Evolutionary conservation across 2,329 filamentous ascomycete genomes (phyloP).

Genomic region (Sordariomycetes sp.): DNA sequence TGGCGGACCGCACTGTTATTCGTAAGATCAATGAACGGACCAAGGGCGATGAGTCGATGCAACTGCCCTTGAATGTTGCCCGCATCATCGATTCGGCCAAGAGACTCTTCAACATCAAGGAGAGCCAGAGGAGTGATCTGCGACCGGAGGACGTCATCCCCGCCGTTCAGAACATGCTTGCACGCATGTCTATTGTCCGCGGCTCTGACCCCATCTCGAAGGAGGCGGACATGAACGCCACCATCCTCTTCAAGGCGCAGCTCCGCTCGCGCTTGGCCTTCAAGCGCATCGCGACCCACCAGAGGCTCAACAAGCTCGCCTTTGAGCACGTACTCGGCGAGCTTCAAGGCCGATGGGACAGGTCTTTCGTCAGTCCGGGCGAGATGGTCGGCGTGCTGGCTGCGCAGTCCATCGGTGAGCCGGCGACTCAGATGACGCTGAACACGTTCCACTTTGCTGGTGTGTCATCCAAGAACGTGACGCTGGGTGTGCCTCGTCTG

Average conservation of each 20-base stretch:
- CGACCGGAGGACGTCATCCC: slow-evolving; percentile 80
- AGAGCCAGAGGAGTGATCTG: slow-evolving; percentile 74
- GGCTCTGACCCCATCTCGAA: slow-evolving; percentile 69
- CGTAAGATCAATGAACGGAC: slow-evolving; percentile 53
- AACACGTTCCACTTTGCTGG: slow-evolving; percentile 99
- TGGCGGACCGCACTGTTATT: slow-evolving; percentile 61
- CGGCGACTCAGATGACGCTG: slow-evolving; percentile 96
- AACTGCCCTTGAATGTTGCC: slow-evolving; percentile 81
- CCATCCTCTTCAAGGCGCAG: slow-evolving; percentile 83
- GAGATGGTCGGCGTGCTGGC: slow-evolving; percentile 98
- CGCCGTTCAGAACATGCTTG: slow-evolving; percentile 60
- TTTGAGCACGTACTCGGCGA: slow-evolving; percentile 89
- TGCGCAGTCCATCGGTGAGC: slow-evolving; percentile 96
- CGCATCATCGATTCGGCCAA: slow-evolving; percentile 86
- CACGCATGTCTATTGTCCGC: slow-evolving; percentile 72
- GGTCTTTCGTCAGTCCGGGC: slow-evolving; percentile 76
- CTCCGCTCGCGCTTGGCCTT: slow-evolving; percentile 81
- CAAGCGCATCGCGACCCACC: slow-evolving; percentile 78
- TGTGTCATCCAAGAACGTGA: slow-evolving; percentile 99
- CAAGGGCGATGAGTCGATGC: slow-evolving; percentile 74
- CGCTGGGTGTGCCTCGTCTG: slow-evolving; percentile 93
- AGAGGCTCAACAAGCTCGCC: slow-evolving; percentile 78
- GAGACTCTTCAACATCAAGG: slow-evolving; percentile 81
- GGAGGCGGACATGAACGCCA: slow-evolving; percentile 82
- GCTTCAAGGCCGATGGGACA: slow-evolving; percentile 76